Percentiles rank a stretch among this genome's conserved stretches.
Conservation (phyloP, 148 eudicot species). For the Salicornia ramosissima region DNA sequence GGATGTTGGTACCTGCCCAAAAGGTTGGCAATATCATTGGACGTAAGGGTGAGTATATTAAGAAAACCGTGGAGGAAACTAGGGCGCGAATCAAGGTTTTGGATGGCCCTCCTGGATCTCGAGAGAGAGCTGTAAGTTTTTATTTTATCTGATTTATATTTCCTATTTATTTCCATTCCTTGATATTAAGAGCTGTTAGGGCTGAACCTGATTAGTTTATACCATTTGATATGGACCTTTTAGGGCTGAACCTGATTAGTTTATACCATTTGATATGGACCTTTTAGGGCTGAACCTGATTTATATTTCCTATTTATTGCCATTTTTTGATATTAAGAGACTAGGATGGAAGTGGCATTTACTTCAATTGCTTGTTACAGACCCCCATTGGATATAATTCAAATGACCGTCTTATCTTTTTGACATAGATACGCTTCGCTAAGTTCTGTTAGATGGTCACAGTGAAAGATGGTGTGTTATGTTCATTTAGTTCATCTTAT, state of each 20-base stretch:
- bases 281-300: background rate
- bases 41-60: conserved; percentile 91
- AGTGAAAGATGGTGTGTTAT: background rate
- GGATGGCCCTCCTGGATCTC: conserved; percentile 91
- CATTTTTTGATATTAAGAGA: no score
- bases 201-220: background rate
- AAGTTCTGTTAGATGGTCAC: background rate
- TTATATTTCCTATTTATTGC: background rate
- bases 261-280: background rate
- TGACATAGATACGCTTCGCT: background rate
- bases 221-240: background rate
- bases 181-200: background rate
- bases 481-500: no score
- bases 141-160: no score
- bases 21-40: conserved; percentile 94
- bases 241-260: background rate
- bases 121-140: conserved; percentile 96
- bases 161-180: no score
- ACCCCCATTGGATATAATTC: background rate
- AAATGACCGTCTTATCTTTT: background rate
- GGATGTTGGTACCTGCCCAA: conserved; percentile 83
- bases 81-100: conserved; percentile 89
- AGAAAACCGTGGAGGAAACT: conserved; percentile 92
- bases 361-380: background rate
- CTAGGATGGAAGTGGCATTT: background rate